These are phyloP conservation scores for Saccharomycopsis sp. DNA, from an alignment of 805 yeast genomes.

Conservation along the genomic window DNA sequence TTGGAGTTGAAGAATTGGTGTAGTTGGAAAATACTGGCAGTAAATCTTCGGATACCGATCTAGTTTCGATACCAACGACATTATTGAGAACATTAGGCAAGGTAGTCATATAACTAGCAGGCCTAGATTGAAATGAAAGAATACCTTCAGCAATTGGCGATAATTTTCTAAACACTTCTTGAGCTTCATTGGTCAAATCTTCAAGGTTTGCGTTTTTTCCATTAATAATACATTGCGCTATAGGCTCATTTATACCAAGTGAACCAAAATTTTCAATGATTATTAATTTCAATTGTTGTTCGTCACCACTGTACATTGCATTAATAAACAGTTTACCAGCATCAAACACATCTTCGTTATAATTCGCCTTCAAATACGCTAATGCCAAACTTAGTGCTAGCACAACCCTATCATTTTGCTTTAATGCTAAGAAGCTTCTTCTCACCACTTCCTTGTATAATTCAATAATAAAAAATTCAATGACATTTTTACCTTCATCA, in stretches of 20 bases:
- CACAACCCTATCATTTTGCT: constrained; percentile 36
- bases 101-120: neutral
- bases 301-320: neutral
- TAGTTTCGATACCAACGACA: neutral
- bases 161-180: neutral
- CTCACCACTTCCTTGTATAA: constrained; percentile 44
- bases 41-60: no score
- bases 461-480: constrained; percentile 28
- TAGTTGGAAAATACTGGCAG: neutral
- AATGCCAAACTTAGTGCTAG: constrained; percentile 37
- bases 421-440: constrained; percentile 40
- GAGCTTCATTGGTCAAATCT: neutral
- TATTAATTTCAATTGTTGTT: no score
- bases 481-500: constrained; percentile 19
- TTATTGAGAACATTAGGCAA: neutral
- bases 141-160: no score
- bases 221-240: no score
- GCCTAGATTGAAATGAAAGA: no score
- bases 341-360: neutral
- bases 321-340: neutral
- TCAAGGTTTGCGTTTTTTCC: neutral
- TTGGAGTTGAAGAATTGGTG: constrained; percentile 27
- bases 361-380: constrained; percentile 20
- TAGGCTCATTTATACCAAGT: no score
- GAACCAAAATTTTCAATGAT: neutral